Evolutionary conservation across 2,329 filamentous ascomycete species (phyloP).

Genomic region (Hypoxylon sp.): DNA sequence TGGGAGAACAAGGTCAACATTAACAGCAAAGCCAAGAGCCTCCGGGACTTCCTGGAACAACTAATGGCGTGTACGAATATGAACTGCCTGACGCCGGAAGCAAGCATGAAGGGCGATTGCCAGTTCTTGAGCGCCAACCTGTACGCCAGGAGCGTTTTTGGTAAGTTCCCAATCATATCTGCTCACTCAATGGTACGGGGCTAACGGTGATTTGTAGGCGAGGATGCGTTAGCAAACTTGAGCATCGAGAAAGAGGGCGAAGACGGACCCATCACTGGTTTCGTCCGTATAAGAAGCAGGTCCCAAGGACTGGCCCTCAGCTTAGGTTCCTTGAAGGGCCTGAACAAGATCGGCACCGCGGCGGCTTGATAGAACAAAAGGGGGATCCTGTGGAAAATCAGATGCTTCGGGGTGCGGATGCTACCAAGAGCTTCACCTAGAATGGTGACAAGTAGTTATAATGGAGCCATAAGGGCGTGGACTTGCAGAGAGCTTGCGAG

Average conservation of each 20-base stretch:
- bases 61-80: constrained; percentile 99
- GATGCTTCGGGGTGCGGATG: constrained; percentile 11
- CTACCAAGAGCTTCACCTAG: neutral
- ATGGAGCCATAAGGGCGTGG: constrained; percentile 1
- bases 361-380: constrained; percentile 39
- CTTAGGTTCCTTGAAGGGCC: constrained; percentile 90
- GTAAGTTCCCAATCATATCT: constrained; percentile 66
- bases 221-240: constrained; percentile 96
- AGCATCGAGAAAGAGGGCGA: constrained; percentile 98
- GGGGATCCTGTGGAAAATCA: neutral
- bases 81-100: constrained; percentile 96
- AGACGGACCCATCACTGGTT: constrained; percentile 93
- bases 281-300: constrained; percentile 96
- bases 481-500: constrained; percentile 11
- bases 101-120: constrained; percentile 95
- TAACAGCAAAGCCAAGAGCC: constrained; percentile 92
- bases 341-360: constrained; percentile 77
- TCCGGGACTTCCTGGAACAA: constrained; percentile 91
- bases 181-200: neutral
- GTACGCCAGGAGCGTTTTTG: constrained; percentile 96
- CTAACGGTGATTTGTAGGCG: constrained; percentile 67
- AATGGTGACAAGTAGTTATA: constrained; percentile 8
- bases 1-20: constrained; percentile 99
- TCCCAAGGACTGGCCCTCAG: constrained; percentile 95
- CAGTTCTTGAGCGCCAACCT: constrained; percentile 97